A percentile compares a stretch with the other conserved stretches of the same genome.
phyloP scores from a whole-genome alignment of 2,329 filamentous ascomycete genomes.

The Phyllosticta paracitricarpa region DNA sequence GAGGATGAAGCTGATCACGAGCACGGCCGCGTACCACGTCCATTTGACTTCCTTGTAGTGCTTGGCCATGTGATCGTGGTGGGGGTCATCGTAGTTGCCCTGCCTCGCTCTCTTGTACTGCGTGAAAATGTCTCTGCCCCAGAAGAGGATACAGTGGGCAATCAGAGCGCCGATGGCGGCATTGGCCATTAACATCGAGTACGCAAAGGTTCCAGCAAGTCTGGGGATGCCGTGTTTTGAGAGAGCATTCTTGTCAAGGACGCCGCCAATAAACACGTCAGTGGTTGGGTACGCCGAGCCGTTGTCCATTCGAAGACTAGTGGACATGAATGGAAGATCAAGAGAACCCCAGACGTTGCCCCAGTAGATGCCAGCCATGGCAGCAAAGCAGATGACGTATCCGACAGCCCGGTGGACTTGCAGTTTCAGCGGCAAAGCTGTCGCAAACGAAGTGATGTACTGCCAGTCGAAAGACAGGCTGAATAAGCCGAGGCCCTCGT shows the following conservation, averaged over 20 bases:
- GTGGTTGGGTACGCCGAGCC: slow-evolving; percentile 20
- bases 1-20: slow-evolving; percentile 12
- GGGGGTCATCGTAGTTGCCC: slow-evolving; percentile 39
- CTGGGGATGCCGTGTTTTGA: not conserved
- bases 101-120: slow-evolving; percentile 39
- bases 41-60: slow-evolving; percentile 42
- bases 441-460: slow-evolving; percentile 42
- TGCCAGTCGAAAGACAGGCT: slow-evolving; percentile 45
- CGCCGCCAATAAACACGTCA: not conserved
- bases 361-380: slow-evolving; percentile 45
- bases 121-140: slow-evolving; percentile 42
- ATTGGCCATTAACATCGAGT: slow-evolving; percentile 46
- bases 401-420: slow-evolving; percentile 35
- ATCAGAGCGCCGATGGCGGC: slow-evolving; percentile 48
- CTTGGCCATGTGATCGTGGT: slow-evolving; percentile 44
- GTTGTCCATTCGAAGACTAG: slow-evolving; percentile 31
- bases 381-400: slow-evolving; percentile 38
- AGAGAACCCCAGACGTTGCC: slow-evolving; percentile 38
- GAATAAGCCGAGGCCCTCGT: slow-evolving; percentile 44
- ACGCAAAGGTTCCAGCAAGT: not conserved
- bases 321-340: slow-evolving; percentile 47
- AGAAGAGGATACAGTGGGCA: slow-evolving; percentile 44
- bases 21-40: slow-evolving; percentile 24
- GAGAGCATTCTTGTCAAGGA: not conserved
- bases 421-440: slow-evolving; percentile 26